These are phyloP conservation scores for Tylopilus sp. DNA, from an alignment of 1,284 basidiomycete genomes.

Conservation along the genomic window DNA sequence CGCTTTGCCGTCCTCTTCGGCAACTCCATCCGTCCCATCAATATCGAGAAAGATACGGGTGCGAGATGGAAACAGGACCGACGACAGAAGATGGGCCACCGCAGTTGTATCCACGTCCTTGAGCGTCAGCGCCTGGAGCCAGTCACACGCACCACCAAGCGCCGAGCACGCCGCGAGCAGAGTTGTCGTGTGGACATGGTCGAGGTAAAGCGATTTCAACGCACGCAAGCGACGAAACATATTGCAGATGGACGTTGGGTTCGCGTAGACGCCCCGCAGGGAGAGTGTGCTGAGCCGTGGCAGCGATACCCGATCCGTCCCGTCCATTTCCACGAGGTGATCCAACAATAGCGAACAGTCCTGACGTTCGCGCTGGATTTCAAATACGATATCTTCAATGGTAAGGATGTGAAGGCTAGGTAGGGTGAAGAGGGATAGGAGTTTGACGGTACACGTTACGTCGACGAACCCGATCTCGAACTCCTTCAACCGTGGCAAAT, in stretches of 20 bases:
- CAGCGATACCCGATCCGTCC: constrained; percentile 7
- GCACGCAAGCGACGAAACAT: constrained; percentile 19
- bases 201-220: constrained; percentile 21
- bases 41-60: constrained; percentile 34
- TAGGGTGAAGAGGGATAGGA: constrained; percentile 56
- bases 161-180: constrained; percentile 17
- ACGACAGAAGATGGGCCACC: constrained; percentile 10
- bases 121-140: constrained; percentile 23
- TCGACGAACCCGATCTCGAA: constrained; percentile 62
- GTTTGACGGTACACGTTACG: constrained; percentile 50
- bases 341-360: constrained; percentile 30
- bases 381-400: constrained; percentile 57
- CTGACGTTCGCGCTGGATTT: constrained; percentile 35
- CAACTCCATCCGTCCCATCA: not conserved
- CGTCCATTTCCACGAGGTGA: constrained; percentile 18
- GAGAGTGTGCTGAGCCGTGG: constrained; percentile 23
- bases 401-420: constrained; percentile 51
- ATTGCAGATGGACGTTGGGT: constrained; percentile 4
- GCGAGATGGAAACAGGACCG: constrained; percentile 5
- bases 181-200: constrained; percentile 17
- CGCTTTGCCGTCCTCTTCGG: no score
- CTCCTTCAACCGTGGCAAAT: constrained; percentile 46
- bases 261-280: constrained; percentile 20
- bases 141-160: constrained; percentile 10
- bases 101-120: constrained; percentile 17